Conservation (phyloP, 2,329 filamentous ascomycete species). For the Allantophomopsis lycopodina region DNA sequence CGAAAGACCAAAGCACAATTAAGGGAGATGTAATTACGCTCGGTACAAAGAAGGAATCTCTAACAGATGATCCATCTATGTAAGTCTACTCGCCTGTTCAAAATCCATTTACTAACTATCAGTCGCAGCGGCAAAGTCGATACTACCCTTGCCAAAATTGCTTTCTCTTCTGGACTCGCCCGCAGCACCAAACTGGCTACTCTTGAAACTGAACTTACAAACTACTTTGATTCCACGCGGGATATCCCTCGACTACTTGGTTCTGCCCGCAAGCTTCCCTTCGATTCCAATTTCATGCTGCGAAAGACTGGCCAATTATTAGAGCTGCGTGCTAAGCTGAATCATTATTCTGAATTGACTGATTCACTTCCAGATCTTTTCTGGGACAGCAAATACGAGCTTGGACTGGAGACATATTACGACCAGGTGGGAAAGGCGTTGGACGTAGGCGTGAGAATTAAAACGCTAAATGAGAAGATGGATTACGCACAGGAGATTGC, state of each 20-base stretch:
- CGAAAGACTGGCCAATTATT: conserved; percentile 89
- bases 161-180: conserved; percentile 88
- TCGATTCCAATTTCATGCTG: conserved; percentile 66
- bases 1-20: conserved; percentile 61
- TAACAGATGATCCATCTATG: conserved; percentile 23
- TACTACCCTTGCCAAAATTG: conserved; percentile 78
- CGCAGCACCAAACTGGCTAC: conserved; percentile 89
- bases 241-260: conserved; percentile 70
- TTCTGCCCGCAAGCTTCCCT: conserved; percentile 46
- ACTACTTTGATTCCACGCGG: conserved; percentile 79
- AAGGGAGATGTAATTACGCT: conserved; percentile 81
- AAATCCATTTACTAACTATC: conserved; percentile 2
- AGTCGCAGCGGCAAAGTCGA: conserved; percentile 23
- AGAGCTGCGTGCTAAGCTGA: conserved; percentile 78
- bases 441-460: conserved; percentile 84
- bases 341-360: conserved; percentile 92
- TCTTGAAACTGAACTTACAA: conserved; percentile 67
- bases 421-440: conserved; percentile 82
- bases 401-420: conserved; percentile 88
- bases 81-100: background rate
- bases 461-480: conserved; percentile 89
- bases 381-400: conserved; percentile 83
- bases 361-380: conserved; percentile 92
- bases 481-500: conserved; percentile 96
- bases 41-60: conserved; percentile 52